phyloP scores from a whole-genome alignment of 768 basidiomycete species.

The Tephrocybe sp. region DNA sequence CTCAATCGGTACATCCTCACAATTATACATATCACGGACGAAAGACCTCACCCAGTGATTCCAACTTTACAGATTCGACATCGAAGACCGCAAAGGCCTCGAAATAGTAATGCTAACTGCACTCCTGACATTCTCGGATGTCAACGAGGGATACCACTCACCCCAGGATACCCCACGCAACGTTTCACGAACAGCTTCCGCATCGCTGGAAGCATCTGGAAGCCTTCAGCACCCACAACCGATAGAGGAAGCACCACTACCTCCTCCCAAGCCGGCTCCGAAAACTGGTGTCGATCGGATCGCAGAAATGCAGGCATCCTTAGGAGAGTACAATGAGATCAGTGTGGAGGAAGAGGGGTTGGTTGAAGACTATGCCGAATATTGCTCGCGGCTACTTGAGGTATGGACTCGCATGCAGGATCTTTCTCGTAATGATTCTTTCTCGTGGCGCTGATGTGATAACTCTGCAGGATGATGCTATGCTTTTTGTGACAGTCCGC shows the following conservation, averaged over 20 bases:
- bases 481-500: slow-evolving; percentile 75
- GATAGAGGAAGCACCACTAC: slow-evolving; percentile 32
- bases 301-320: slow-evolving; percentile 63
- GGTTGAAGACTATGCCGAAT: slow-evolving; percentile 64
- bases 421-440: neutral
- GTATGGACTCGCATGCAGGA: slow-evolving; percentile 31
- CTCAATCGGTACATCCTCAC: slow-evolving; percentile 66
- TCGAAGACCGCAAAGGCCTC: slow-evolving; percentile 80
- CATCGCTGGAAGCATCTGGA: neutral
- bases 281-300: slow-evolving; percentile 69
- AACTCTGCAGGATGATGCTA: slow-evolving; percentile 63
- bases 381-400: slow-evolving; percentile 61
- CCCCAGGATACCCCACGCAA: slow-evolving; percentile 17
- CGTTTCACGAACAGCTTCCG: neutral
- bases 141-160: slow-evolving; percentile 53
- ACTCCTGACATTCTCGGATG: slow-evolving; percentile 74
- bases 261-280: slow-evolving; percentile 60
- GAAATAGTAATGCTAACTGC: slow-evolving; percentile 79
- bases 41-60: no score
- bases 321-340: slow-evolving; percentile 75
- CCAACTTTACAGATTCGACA: slow-evolving; percentile 60
- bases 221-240: neutral
- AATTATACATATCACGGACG: neutral
- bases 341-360: slow-evolving; percentile 63
- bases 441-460: neutral